Percentiles rank a stretch among this genome's conserved stretches.
Evolutionary conservation across 768 basidiomycete genomes (phyloP).

Genomic region (Coprinopsis cinerea): DNA sequence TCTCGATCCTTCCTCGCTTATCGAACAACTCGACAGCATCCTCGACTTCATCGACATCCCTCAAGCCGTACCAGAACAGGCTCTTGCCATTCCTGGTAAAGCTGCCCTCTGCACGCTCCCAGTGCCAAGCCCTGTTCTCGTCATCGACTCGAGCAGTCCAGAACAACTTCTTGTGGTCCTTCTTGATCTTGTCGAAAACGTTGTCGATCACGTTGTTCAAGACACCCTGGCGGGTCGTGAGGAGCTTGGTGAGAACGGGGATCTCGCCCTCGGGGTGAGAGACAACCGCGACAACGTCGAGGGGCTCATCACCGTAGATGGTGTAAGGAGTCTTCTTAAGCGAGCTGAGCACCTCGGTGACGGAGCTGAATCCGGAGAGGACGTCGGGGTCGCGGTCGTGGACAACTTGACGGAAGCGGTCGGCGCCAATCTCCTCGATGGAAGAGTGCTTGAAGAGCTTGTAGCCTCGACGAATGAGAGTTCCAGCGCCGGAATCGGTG

Average conservation of each 20-base stretch:
- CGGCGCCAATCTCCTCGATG: conserved; percentile 82
- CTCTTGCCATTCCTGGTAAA: conserved; percentile 93
- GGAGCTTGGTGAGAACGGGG: conserved; percentile 90
- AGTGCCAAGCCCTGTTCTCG: conserved; percentile 95
- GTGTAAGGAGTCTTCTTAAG: conserved; percentile 83
- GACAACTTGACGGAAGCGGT: conserved; percentile 91
- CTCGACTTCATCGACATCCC: conserved; percentile 90
- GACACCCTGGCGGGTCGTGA: conserved; percentile 81
- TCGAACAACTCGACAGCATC: conserved; percentile 70
- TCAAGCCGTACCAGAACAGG: conserved; percentile 97
- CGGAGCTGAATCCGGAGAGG: conserved; percentile 72
- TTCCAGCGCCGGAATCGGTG: conserved; percentile 96
- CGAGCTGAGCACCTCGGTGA: conserved; percentile 79
- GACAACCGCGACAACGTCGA: conserved; percentile 93
- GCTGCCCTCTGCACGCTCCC: conserved; percentile 95
- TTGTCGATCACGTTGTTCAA: conserved; percentile 96
- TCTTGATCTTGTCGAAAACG: conserved; percentile 93
- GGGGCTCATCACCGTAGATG: conserved; percentile 97
- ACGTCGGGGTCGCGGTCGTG: conserved; percentile 96
- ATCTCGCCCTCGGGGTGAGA: conserved; percentile 84
- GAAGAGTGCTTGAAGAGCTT: conserved; percentile 88
- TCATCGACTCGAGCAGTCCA: conserved; percentile 98
- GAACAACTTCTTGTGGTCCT: conserved; percentile 89
- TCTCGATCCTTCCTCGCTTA: conserved; percentile 74
- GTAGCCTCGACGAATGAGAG: conserved; percentile 96